These are phyloP conservation scores for Ilyonectria destructans DNA, from an alignment of 2,329 filamentous ascomycete genomes.

Conservation along the genomic window DNA sequence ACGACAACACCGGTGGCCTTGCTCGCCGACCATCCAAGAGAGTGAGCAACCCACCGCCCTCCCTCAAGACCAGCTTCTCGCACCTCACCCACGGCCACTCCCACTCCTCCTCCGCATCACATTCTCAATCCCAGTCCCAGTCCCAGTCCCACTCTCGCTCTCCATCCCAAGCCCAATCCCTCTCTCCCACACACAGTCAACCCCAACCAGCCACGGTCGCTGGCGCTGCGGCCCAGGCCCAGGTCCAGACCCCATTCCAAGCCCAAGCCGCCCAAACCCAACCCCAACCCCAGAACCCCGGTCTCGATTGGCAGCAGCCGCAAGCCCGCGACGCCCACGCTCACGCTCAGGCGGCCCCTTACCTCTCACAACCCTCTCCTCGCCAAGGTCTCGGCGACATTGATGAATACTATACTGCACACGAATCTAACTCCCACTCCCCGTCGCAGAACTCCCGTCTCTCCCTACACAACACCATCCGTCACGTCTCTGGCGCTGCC, in stretches of 20 bases:
- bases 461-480: conserved; percentile 60
- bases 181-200: conserved; percentile 38
- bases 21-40: conserved; percentile 72
- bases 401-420: conserved; percentile 56
- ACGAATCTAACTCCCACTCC: conserved; percentile 59
- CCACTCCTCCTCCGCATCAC: conserved; percentile 37
- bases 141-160: conserved; percentile 28
- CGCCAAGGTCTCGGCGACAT: conserved; percentile 62
- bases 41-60: conserved; percentile 64
- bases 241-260: conserved; percentile 42
- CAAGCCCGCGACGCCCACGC: conserved; percentile 23
- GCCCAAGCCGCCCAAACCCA: conserved; percentile 43
- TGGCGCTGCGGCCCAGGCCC: conserved; percentile 34
- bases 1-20: conserved; percentile 67
- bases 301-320: conserved; percentile 42
- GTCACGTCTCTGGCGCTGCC: conserved; percentile 61
- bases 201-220: conserved; percentile 40
- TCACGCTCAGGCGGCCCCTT: conserved; percentile 48
- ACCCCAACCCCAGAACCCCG: conserved; percentile 40
- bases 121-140: conserved; percentile 35
- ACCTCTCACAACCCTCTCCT: conserved; percentile 61
- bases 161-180: conserved; percentile 29
- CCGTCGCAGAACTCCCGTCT: conserved; percentile 60
- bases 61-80: conserved; percentile 61
- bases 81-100: conserved; percentile 32